Base-by-base conservation (phyloP, 805 yeast species). In the Suhomyces canberraensis region DNA sequence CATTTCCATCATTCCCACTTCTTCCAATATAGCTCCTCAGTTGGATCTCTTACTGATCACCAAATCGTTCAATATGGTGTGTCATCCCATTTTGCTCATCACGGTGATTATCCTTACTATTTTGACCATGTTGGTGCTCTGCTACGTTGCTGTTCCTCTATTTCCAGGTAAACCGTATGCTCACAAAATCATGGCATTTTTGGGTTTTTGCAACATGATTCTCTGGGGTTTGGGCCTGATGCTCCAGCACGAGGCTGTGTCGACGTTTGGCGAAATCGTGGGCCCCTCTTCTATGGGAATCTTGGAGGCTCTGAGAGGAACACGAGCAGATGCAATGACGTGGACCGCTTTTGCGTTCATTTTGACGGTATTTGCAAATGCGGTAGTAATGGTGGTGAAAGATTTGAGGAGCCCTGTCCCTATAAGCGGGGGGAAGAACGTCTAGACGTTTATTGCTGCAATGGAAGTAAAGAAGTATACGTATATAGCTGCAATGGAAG, bases 191-290 rank as follows among this genome's bases (percentile, higher is more conserved):
- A 18, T 52, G 48, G 35, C 51, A 64, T 41, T 46, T 48, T 4
- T 73, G 18, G 57, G 73, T 14, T 20, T 33, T 14, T 21, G 33
- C 20, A 33, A 39, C 11, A 61, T 69, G 4, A 51, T 79, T 3
- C 29, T 79, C 2, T 79, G 84, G 83, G 85, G 84, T 0, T 56
- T 79, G 19, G 84, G 84, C 2, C 66, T 84, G 1, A 78, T 80
- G 75, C 71, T 84, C 64, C 71, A 72, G 33, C 79, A 77, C 47
- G 77, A 79, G 34, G 82, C 83, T 0, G 66, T 70, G 0, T 61
- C 61, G 25, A 60, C 80, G 2, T 68, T 75, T 4, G 47, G 51
- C 6, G 46, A 52, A n/a, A 50, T 79, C 21, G 66, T 76, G 0
- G 69, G 71, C 3, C 56, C 64, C 1, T 68, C 82, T 9, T 75